phyloP scores from a whole-genome alignment of 768 basidiomycete genomes.

The Rhodotorula taiwanensis region DNA sequence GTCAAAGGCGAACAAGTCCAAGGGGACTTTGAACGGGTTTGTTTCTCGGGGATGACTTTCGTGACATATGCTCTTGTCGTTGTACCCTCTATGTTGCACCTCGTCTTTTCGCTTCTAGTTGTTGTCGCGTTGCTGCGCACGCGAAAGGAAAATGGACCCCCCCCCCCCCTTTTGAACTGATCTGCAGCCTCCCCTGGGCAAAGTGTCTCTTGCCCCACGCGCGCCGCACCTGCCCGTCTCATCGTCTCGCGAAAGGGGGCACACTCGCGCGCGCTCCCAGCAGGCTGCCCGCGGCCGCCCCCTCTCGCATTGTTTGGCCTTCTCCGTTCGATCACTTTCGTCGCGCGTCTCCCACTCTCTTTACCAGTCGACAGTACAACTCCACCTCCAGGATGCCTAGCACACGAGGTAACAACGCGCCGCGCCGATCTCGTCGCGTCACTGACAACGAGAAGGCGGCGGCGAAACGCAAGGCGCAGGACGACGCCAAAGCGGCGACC shows the following conservation, averaged over 20 bases:
- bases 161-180: too few relatives aligned
- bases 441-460: not conserved
- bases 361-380: not conserved
- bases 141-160: too few relatives aligned
- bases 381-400: conserved; percentile 2
- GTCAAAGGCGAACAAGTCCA: not conserved
- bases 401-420: conserved; percentile 7
- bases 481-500: not conserved
- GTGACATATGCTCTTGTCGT: not conserved
- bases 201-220: too few relatives aligned
- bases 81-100: not conserved
- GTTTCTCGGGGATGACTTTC: not conserved
- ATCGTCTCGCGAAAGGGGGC: too few relatives aligned
- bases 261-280: too few relatives aligned
- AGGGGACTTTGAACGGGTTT: conserved; percentile 8
- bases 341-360: not conserved
- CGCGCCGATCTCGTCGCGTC: conserved; percentile 10
- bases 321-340: too few relatives aligned
- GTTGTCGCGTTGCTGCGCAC: too few relatives aligned
- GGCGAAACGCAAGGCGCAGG: conserved; percentile 4
- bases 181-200: too few relatives aligned
- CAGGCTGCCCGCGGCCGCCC: not conserved
- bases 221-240: too few relatives aligned
- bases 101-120: too few relatives aligned
- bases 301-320: not conserved